A percentile compares a stretch with the other conserved stretches of the same genome.
These are phyloP conservation scores for Sarocladiaceae sp. DNA, from an alignment of 2,329 filamentous ascomycete genomes.

Conservation along the genomic window DNA sequence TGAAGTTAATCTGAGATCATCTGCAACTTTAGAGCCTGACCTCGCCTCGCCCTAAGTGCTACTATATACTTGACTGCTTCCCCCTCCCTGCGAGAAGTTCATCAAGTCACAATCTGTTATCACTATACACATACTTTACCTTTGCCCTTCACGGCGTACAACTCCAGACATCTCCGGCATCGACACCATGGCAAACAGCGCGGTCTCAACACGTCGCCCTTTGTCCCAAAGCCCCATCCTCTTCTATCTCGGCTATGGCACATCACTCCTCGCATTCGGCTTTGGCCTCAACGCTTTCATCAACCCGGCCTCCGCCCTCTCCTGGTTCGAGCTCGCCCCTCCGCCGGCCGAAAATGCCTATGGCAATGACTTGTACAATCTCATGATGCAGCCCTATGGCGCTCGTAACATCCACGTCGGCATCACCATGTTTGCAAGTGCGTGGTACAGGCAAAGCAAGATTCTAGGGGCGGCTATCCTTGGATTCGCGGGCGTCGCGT, in stretches of 20 bases:
- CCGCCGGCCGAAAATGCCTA: neutral
- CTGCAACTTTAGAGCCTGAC: too few species aligned
- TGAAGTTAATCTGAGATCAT: neutral
- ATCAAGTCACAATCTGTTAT: too few species aligned
- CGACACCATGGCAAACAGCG: neutral
- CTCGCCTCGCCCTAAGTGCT: too few species aligned
- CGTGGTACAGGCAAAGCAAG: neutral
- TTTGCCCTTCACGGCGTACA: neutral
- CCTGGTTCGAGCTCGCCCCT: constrained; percentile 1
- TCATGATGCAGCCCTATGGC: neutral
- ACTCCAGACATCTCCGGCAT: neutral
- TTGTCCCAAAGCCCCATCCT: neutral
- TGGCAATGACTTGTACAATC: neutral
- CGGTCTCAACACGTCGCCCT: neutral
- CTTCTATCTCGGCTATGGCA: constrained; percentile 6
- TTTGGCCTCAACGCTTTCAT: constrained; percentile 3
- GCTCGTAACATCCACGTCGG: constrained; percentile 2
- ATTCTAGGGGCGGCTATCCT: neutral
- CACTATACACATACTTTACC: too few species aligned
- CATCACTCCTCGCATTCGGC: neutral
- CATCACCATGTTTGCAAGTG: neutral
- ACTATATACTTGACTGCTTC: too few species aligned
- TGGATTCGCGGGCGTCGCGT: neutral
- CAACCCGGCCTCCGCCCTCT: neutral
- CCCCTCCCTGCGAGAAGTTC: too few species aligned